Conservation (phyloP, 1,139 yeast genomes). For the Pichia kudriavzevii region DNA sequence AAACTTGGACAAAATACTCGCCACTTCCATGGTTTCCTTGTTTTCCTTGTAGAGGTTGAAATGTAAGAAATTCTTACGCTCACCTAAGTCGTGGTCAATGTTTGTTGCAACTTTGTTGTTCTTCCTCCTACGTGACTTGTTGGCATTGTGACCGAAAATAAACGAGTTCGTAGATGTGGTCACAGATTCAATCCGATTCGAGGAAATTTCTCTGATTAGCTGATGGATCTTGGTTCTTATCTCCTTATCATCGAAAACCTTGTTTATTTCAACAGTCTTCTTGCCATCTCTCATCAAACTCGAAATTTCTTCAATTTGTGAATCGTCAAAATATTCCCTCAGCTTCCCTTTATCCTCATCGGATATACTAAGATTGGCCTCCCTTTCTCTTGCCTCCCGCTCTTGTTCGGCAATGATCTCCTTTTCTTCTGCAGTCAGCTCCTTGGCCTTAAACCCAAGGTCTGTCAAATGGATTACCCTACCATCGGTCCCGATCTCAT, state of each 20-base stretch:
- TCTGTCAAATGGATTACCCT: conserved; percentile 69
- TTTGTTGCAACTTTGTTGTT: conserved; percentile 34
- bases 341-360: conserved; percentile 42
- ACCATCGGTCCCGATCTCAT: conserved; percentile 68
- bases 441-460: conserved; percentile 60
- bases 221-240: conserved; percentile 72
- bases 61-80: conserved; percentile 59
- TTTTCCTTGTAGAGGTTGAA: conserved; percentile 87
- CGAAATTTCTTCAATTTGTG: conserved; percentile 45
- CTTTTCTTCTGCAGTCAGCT: conserved; percentile 39
- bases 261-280: conserved; percentile 47
- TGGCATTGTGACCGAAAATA: conserved; percentile 39
- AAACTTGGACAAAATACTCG: conserved; percentile 62
- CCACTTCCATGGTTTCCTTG: conserved; percentile 96
- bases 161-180: conserved; percentile 67
- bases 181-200: conserved; percentile 67
- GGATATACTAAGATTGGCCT: conserved; percentile 33
- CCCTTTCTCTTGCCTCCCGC: conserved; percentile 33
- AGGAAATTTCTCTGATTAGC: conserved; percentile 64
- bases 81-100: conserved; percentile 58
- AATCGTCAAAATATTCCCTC: conserved; percentile 48
- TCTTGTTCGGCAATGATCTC: conserved; percentile 23
- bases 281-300: conserved; percentile 53
- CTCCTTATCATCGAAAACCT: conserved; percentile 57
- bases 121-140: conserved; percentile 29